Percentiles rank a stretch among this genome's conserved stretches.
Evolutionary conservation across 345 rosid species (phyloP).

Genomic region (Salix dunnii): DNA sequence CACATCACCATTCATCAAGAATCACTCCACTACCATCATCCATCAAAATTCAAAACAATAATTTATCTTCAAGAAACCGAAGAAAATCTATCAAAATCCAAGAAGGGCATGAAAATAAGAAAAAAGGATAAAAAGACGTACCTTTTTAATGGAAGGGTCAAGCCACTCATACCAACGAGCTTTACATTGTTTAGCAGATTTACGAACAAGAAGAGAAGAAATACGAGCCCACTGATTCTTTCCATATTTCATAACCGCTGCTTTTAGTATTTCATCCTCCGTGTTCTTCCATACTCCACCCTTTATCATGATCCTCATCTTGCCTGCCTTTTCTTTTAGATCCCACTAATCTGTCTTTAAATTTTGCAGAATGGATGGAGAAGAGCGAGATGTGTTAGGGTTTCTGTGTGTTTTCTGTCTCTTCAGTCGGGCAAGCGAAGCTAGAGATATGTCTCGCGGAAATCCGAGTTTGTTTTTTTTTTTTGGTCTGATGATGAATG

Average conservation of each 20-base stretch:
- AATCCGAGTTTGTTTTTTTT: not conserved
- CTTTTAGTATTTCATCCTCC: constrained; percentile 98
- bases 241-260: constrained; percentile 99
- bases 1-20: not conserved
- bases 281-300: constrained; percentile 99
- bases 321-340: constrained; percentile 10
- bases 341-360: not conserved
- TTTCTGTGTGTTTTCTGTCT: not conserved
- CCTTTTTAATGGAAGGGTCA: constrained; percentile 98
- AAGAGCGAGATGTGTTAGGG: not conserved
- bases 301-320: constrained; percentile 99
- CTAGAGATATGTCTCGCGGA: not conserved
- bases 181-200: constrained; percentile 98
- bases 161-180: constrained; percentile 99
- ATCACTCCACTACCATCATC: not conserved
- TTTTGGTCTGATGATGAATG: not conserved
- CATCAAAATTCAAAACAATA: not conserved
- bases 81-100: not conserved
- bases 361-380: not conserved
- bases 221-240: constrained; percentile 99
- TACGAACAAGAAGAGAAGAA: constrained; percentile 94
- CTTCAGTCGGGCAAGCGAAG: not conserved
- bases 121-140: constrained; percentile 2
- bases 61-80: not conserved
- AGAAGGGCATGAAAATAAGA: not conserved